Evolutionary conservation across 2,329 filamentous ascomycete species (phyloP), one percentile per base, ranked within the genome.

Genomic region (Botrytis hyacinthi): DNA sequence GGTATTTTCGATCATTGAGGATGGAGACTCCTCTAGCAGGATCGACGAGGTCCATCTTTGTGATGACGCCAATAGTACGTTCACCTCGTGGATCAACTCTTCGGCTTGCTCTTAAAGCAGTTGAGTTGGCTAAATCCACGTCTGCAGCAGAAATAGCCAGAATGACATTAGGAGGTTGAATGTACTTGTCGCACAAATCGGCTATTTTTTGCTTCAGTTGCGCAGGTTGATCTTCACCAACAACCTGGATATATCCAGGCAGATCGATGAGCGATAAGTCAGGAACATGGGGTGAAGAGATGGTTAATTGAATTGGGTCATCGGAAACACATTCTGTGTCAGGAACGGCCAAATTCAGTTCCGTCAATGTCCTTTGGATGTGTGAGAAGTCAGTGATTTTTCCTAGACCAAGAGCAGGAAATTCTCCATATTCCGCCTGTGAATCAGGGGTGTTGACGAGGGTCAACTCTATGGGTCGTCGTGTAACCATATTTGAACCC

Each of bases 11-110:
- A 81, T 99, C 95, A 40, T 87, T 91, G 32, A 99, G 86, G 46
- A 99, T 93, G 51, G 89, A 87, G 22, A 89, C 88, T 44, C 95
- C 96, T 73, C 95, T 90, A 12, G 86, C 85, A 4, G 96, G 88
- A 78, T 98, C 95, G 12, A 99, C 95, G 35, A 99, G 87, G 80
- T 99, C 96, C 95, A 99, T 98, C 84, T 99, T 99, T 4, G 96
- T 99, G 60, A 99, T 91, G n/a, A 99, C 96, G 62, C 96, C 96
- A 80, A 99, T 99, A 0, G 96, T 99, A 75, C 96, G 89, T 83
- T 99, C 96, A 72, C 96, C 96, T 75, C 96, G 88, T 1, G 96
- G 96, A 80, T 99, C 96, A 42, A 98, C 95, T 78, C 95, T 89
- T 76, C 96, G 89, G 77, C 95, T 97, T 29, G 96, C 94, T 78